These are phyloP conservation scores for Fusarium keratoplasticum DNA, from an alignment of 2,329 filamentous ascomycete species.

Conservation along the genomic window DNA sequence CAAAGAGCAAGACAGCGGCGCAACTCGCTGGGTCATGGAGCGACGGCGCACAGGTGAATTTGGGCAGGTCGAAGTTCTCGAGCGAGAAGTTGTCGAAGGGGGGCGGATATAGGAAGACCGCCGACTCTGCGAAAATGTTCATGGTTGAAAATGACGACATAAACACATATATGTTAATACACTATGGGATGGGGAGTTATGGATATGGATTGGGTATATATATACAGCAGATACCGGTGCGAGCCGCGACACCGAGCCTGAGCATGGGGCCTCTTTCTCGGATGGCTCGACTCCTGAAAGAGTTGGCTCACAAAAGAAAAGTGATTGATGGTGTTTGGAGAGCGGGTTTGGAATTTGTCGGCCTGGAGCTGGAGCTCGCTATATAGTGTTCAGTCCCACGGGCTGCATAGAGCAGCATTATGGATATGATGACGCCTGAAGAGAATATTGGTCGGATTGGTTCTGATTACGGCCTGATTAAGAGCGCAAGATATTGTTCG, in stretches of 20 bases:
- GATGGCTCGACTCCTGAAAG: background rate
- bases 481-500: background rate
- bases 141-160: conserved; percentile 16
- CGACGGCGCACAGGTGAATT: conserved; percentile 73
- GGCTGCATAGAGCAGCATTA: background rate
- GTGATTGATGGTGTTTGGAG: conserved; percentile 23
- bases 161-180: conserved; percentile 18
- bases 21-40: conserved; percentile 77
- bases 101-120: conserved; percentile 55
- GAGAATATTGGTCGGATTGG: background rate
- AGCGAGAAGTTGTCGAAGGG: conserved; percentile 72
- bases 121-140: conserved; percentile 1
- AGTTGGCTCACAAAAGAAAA: conserved; percentile 25
- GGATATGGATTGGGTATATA: conserved; percentile 29
- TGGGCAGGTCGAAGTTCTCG: conserved; percentile 74
- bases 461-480: background rate
- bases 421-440: conserved; percentile 5
- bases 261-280: conserved; percentile 1
- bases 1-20: conserved; percentile 70
- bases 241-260: conserved; percentile 6
- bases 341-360: conserved; percentile 10
- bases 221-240: conserved; percentile 21
- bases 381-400: conserved; percentile 6
- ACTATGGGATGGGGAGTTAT: conserved; percentile 28
- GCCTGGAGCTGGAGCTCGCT: conserved; percentile 8